Conservation (phyloP, 2,329 filamentous ascomycete species). For the Ophiostoma populinum region DNA sequence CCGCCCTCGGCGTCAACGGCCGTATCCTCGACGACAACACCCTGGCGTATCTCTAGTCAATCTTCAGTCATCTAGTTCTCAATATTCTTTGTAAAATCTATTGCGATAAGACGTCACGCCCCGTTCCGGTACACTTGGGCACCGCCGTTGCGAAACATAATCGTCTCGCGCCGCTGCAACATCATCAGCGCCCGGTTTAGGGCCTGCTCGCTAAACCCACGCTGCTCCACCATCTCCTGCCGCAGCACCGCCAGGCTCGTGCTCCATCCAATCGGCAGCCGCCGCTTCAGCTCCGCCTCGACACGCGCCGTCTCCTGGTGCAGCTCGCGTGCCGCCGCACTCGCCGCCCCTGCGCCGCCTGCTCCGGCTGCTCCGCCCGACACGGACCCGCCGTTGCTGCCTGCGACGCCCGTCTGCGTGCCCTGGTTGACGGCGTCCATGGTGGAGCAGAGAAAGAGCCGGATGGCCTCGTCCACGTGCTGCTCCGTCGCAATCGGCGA, state of each 20-base stretch:
- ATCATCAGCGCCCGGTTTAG: constrained; percentile 74
- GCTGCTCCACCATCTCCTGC: constrained; percentile 80
- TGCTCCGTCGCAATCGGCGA: constrained; percentile 73
- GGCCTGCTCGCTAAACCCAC: constrained; percentile 75
- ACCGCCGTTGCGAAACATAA: constrained; percentile 64
- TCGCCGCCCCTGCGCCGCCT: constrained; percentile 18
- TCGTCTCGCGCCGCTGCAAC: constrained; percentile 71
- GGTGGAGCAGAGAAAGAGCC: constrained; percentile 85
- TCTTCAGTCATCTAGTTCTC: background rate
- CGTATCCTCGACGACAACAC: constrained; percentile 58
- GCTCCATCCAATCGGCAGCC: constrained; percentile 88
- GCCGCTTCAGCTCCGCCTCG: constrained; percentile 72
- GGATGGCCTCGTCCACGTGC: constrained; percentile 94
- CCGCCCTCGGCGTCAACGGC: constrained; percentile 44
- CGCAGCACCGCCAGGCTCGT: constrained; percentile 75
- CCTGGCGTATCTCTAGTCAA: constrained; percentile 33
- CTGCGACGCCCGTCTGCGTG: constrained; percentile 22
- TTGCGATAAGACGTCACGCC: constrained; percentile 28
- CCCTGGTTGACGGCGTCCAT: constrained; percentile 97
- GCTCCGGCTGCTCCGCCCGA: too few relatives aligned
- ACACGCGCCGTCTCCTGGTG: constrained; percentile 79
- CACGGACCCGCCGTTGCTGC: constrained; percentile 4
- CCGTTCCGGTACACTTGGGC: constrained; percentile 59
- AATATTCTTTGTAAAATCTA: background rate
- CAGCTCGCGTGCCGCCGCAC: constrained; percentile 68